Evolutionary conservation across 2,329 filamentous ascomycete genomes (phyloP), one percentile per base, ranked within the genome.

Genomic region (Talaromyces sp.): DNA sequence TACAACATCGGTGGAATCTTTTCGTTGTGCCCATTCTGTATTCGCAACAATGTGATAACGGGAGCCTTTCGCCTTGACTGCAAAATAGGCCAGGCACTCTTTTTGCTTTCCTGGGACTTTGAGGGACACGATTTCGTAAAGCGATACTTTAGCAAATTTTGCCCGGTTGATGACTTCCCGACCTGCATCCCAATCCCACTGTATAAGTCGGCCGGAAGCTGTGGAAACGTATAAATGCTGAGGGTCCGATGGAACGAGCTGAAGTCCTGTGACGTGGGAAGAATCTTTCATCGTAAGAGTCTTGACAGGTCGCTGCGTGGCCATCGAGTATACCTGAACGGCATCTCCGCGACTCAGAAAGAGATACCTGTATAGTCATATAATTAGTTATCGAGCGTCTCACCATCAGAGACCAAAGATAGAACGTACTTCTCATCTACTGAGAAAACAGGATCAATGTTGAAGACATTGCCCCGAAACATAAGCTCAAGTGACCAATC

Each of bases 251-350:
- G 75, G 74, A 56, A 79, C 86, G 33, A 84, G 63, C 19, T 77
- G 75, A 65, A 80, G 84, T 22, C 78, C 77, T 21, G 78, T 73
- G 21, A 87, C 74, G 10, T 69, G 72, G 21, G 77, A 71, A 65
- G 73, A 68, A 64, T 77, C 63, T n/a, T 74, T 72, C 28, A 87
- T 62, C 11, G 82, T 76, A 51, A 97, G 86, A 57, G 85, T 84
- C 64, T 90, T 86, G 46, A 90, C 79, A 21, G 95, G 83, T 52
- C 95, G 82, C 1, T 94, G 97, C 56, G 91, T 91, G 63, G 84
- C 79, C 31, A 89, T 84, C 1, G 89, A 89, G 73, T 94, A 96
- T 25, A 96, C 81, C 70, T 91, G 88, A 56, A 97, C 79, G 9
- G 87, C 87, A 28, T 84, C 86, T 60, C 86, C 83, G 67, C 90